A percentile compares a stretch with the other conserved stretches of the same genome.
phyloP scores from a whole-genome alignment of 2,329 filamentous ascomycete species.

The Xylaria sp. region DNA sequence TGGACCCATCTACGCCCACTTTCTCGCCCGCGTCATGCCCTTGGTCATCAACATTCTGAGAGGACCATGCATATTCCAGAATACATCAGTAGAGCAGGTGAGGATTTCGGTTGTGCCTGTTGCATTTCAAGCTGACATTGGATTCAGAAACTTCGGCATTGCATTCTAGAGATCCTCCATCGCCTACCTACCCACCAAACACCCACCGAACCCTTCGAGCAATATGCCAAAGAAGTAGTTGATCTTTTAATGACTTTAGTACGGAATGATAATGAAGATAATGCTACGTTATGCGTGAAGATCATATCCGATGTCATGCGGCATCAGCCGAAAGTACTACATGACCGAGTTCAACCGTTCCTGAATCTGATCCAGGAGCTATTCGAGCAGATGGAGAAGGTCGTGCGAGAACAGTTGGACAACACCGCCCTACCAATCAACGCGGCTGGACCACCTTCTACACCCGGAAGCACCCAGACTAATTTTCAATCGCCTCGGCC shows the following conservation, averaged over 20 bases:
- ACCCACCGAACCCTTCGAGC: constrained; percentile 84
- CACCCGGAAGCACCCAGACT: constrained; percentile 71
- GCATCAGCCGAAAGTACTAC: constrained; percentile 85
- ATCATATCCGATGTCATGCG: constrained; percentile 97
- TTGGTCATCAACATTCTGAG: constrained; percentile 87
- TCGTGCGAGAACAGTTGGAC: constrained; percentile 95
- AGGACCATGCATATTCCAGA: constrained; percentile 89
- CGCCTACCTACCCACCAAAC: constrained; percentile 78
- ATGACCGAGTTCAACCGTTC: constrained; percentile 85
- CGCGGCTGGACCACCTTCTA: constrained; percentile 72
- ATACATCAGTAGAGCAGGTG: constrained; percentile 89
- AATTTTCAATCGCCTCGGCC: constrained; percentile 90
- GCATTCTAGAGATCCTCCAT: constrained; percentile 93
- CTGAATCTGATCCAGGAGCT: constrained; percentile 93
- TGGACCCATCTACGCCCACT: constrained; percentile 79
- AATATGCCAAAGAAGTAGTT: constrained; percentile 87
- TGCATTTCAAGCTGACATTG: constrained; percentile 39
- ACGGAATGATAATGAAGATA: constrained; percentile 95
- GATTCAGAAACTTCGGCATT: constrained; percentile 84
- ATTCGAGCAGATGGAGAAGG: constrained; percentile 93
- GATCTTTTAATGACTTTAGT: constrained; percentile 91
- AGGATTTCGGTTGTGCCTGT: constrained; percentile 42
- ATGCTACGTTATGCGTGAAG: constrained; percentile 98
- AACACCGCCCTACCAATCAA: constrained; percentile 69
- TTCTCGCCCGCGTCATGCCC: constrained; percentile 89